Percentiles rank a stretch among this genome's conserved stretches.
Conservation (phyloP, 345 rosid species). For the Eucalyptus polyanthemos region DNA sequence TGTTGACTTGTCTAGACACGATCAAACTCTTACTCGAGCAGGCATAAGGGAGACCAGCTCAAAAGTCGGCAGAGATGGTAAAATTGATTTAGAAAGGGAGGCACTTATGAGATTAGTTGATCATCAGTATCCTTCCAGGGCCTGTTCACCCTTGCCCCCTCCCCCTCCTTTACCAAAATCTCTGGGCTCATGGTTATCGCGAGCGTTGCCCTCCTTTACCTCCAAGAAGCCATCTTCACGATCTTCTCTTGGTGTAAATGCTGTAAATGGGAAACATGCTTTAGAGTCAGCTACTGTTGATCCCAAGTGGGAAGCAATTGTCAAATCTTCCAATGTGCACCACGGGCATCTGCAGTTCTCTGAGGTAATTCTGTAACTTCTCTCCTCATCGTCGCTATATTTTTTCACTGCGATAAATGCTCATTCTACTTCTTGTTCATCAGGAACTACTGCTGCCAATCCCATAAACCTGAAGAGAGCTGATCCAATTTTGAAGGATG, state of each 20-base stretch:
- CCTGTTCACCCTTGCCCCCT: slow-evolving; percentile 16
- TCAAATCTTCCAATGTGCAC: slow-evolving; percentile 39
- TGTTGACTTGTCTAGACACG: not conserved
- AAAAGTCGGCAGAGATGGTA: slow-evolving; percentile 6
- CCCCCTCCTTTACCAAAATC: slow-evolving; percentile 73
- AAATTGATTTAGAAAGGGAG: slow-evolving; percentile 16
- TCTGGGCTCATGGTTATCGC: slow-evolving; percentile 87
- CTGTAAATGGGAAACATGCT: slow-evolving; percentile 11
- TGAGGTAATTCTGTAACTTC: slow-evolving; percentile 34
- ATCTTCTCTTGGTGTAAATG: slow-evolving; percentile 12
- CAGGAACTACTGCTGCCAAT: slow-evolving; percentile 1
- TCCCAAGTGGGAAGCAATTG: slow-evolving; percentile 73
- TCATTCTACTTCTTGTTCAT: not conserved
- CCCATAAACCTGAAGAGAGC: not conserved
- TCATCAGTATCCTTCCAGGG: slow-evolving; percentile 5
- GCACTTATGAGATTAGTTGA: slow-evolving; percentile 1
- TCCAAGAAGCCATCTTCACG: slow-evolving; percentile 27
- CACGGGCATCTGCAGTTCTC: slow-evolving; percentile 43
- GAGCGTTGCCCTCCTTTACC: slow-evolving; percentile 47
- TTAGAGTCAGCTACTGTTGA: slow-evolving; percentile 7
- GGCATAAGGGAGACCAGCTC: not conserved
- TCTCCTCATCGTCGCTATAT: not conserved
- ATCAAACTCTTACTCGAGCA: not conserved
- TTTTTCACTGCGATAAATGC: not conserved
- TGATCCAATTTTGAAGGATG: not conserved